Base-by-base conservation (phyloP, 257 asterid species). In the Verbascum thapsus region DNA sequence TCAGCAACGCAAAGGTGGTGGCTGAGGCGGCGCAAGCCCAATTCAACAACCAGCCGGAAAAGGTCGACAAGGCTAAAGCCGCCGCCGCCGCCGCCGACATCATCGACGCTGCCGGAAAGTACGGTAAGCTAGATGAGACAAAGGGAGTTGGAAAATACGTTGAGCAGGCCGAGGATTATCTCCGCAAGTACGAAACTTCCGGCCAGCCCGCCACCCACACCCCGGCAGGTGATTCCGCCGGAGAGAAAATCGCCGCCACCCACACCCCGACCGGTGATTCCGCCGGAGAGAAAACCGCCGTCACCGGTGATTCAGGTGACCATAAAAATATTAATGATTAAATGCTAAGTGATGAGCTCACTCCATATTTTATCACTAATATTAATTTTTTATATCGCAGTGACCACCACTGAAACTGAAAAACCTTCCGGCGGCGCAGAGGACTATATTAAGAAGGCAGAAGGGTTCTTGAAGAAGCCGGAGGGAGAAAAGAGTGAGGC, bases 81-180 rank as follows among this genome's bases (percentile, higher is more conserved):
- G 76, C 90, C 56, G 69, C 18, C n/a, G 83, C 90, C 18, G 72
- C 78, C 39, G 90, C 87, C 7, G 78, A 83, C 16, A 57, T 83
- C 15, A 72, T 83, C 56, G 76, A 40, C 38, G 76, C 81, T 23
- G 85, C 78, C 22, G 50, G 64, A 2, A 44, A 67, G 7, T 80
- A 83, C 59, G 90, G 75, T 1, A 83, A 83, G 63, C 77, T 83
- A 0, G 87, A 80, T 10, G 77, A 67, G 32, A 68, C 68, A 43
- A 19, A 72, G 54, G 90, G 90, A 6, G 17, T 72, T 44, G 90
- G 90, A 11, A 76, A 78, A 74, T 83, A 83, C 67, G 80, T 70
- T 26, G 85, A 80, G 3, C 83, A 83, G 63, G 90, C 90, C 0
- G 83, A 83, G 74, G 78, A 39, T 70, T 83, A 83, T 47, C 81